Conservation (phyloP, 148 eudicot species). For the Spergularia bocconei region DNA sequence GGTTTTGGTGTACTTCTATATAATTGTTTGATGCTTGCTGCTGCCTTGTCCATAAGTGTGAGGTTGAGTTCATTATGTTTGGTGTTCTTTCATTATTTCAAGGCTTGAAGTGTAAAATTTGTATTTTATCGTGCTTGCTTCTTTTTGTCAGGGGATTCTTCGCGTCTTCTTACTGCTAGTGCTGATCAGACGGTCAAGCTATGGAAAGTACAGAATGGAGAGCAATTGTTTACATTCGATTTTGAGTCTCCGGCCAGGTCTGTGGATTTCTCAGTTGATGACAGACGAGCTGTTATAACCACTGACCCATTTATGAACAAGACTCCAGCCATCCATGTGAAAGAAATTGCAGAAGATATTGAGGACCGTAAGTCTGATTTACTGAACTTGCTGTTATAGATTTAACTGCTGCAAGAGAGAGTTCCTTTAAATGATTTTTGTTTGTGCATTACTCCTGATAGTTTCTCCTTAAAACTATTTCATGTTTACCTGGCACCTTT, state of each 20-base stretch:
- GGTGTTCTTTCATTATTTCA: not conserved
- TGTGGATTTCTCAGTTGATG: conserved; percentile 75
- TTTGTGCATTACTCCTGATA: not conserved
- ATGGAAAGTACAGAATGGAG: conserved; percentile 78
- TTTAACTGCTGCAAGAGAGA: not conserved
- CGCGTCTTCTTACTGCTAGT: conserved; percentile 79
- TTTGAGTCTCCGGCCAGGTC: conserved; percentile 85
- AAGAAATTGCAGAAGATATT: conserved; percentile 61
- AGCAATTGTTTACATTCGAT: conserved; percentile 53
- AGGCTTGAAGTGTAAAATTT: too few relatives aligned
- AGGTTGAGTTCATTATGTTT: not conserved
- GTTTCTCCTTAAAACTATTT: too few relatives aligned
- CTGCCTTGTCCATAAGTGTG: too few relatives aligned
- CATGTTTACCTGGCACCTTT: too few relatives aligned
- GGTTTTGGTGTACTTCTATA: too few relatives aligned
- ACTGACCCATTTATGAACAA: conserved; percentile 83
- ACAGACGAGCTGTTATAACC: conserved; percentile 77
- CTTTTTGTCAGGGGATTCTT: conserved; percentile 64
- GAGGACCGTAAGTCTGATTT: conserved; percentile 54
- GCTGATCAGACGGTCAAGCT: conserved; percentile 91
- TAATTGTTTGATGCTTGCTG: too few relatives aligned
- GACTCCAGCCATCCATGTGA: conserved; percentile 83
- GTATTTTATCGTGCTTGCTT: too few relatives aligned
- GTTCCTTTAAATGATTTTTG: too few relatives aligned
- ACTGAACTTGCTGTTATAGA: not conserved